phyloP scores from a whole-genome alignment of 73 alveolate genomes.

The Stentor roeselii region DNA sequence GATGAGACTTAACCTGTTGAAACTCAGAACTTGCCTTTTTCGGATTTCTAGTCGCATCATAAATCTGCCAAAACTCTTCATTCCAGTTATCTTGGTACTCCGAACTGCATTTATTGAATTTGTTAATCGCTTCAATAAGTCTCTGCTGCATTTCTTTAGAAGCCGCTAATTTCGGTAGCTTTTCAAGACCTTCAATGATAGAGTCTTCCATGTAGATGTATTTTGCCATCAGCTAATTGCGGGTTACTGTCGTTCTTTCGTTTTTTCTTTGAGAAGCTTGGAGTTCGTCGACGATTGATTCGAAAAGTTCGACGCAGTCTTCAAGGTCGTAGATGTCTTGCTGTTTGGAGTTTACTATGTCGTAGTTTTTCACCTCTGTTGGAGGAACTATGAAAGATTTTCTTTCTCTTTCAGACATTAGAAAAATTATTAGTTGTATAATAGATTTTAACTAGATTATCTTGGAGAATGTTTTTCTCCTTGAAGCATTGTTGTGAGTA shows the following conservation, averaged over 20 bases:
- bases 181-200: slow-evolving; percentile 13
- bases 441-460: background rate
- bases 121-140: background rate
- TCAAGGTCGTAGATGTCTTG: slow-evolving; percentile 25
- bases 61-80: slow-evolving; percentile 3
- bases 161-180: slow-evolving; percentile 12
- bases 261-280: background rate
- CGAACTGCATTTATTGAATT: slow-evolving; percentile 12
- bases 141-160: slow-evolving; percentile 17
- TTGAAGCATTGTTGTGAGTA: background rate
- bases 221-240: slow-evolving; percentile 14
- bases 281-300: slow-evolving; percentile 17
- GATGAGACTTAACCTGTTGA: background rate
- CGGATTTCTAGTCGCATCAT: slow-evolving; percentile 4
- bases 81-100: slow-evolving; percentile 22
- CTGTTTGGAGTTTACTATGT: background rate
- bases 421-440: background rate
- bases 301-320: slow-evolving; percentile 19
- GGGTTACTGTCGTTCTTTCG: background rate
- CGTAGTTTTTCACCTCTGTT: slow-evolving; percentile 25
- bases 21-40: background rate
- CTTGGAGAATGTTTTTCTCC: background rate
- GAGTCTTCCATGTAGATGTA: slow-evolving; percentile 25
- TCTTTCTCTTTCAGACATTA: slow-evolving; percentile 16
- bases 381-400: slow-evolving; percentile 1